Evolutionary conservation across 768 basidiomycete genomes (phyloP), one percentile per base, ranked within the genome.

Genomic region (Mycena sanguinolenta): DNA sequence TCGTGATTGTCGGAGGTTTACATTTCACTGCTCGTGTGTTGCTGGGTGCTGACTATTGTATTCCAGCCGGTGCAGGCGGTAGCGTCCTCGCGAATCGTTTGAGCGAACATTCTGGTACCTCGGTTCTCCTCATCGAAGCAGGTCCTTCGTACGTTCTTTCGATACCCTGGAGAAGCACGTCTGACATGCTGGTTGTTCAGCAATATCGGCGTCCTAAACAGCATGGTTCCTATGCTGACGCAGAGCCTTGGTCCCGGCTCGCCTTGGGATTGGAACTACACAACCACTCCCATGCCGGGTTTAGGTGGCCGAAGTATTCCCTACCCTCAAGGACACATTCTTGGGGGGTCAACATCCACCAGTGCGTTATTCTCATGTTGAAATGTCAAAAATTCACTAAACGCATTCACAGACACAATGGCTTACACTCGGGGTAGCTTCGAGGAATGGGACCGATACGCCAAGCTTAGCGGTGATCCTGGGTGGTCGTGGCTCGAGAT

Each of bases 401-500:
- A 6, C 8, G 14, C 6, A 14, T 14, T 14, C 14, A n/a, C 36
- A 78, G 77, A n/a, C n/a, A n/a, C n/a, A n/a, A n/a, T n/a, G n/a
- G n/a, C n/a, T n/a, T n/a, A n/a, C n/a, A n/a, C n/a, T n/a, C n/a
- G n/a, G n/a, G n/a, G n/a, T n/a, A n/a, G n/a, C n/a, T n/a, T n/a
- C n/a, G n/a, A n/a, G n/a, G n/a, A n/a, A n/a, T n/a, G n/a, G n/a
- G n/a, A n/a, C n/a, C n/a, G n/a, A n/a, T n/a, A n/a, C n/a, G n/a
- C n/a, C n/a, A n/a, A n/a, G n/a, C n/a, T n/a, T n/a, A n/a, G n/a
- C n/a, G n/a, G n/a, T n/a, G n/a, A n/a, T 44, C 60, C 79, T 1
- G 82, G 82, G 5, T 91, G 90, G 89, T 71, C 73, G 1, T 79
- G 78, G 75, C 65, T 67, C 2, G 70, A 62, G 7, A 60, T 81